These are phyloP conservation scores for Fusarium sp. DNA, from an alignment of 2,329 filamentous ascomycete species.

Conservation along the genomic window DNA sequence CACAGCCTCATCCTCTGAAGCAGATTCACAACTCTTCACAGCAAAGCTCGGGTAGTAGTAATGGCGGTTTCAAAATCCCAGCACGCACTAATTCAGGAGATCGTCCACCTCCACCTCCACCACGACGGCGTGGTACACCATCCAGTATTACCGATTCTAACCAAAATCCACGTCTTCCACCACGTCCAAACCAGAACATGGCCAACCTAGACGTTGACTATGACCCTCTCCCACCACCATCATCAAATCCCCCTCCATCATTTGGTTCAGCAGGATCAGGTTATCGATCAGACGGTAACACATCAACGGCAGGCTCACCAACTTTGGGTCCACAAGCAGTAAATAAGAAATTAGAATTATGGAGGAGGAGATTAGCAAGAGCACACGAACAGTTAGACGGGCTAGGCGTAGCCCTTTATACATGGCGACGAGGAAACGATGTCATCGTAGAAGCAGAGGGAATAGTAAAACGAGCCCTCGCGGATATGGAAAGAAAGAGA, in stretches of 20 bases:
- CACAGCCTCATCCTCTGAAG: conserved; percentile 54
- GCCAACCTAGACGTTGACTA: conserved; percentile 58
- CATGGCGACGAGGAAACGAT: conserved; percentile 79
- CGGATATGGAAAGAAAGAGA: conserved; percentile 54
- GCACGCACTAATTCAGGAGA: conserved; percentile 35
- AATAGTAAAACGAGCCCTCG: conserved; percentile 69
- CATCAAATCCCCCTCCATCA: conserved; percentile 38
- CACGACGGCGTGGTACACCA: conserved; percentile 59
- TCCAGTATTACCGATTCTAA: conserved; percentile 45
- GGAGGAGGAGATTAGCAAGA: conserved; percentile 74
- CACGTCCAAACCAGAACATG: conserved; percentile 49
- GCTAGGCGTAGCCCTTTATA: conserved; percentile 76
- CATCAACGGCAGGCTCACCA: conserved; percentile 52
- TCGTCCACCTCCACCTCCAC: conserved; percentile 61
- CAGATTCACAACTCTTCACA: conserved; percentile 58
- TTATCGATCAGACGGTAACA: conserved; percentile 49
- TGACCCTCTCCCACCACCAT: conserved; percentile 55
- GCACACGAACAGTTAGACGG: conserved; percentile 73
- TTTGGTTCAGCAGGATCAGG: conserved; percentile 46
- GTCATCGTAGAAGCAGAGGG: conserved; percentile 74
- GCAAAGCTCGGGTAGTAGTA: conserved; percentile 46
- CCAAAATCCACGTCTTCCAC: conserved; percentile 47
- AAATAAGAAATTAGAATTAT: conserved; percentile 80
- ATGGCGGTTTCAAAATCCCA: conserved; percentile 25
- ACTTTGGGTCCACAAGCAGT: conserved; percentile 51